Evolutionary conservation across 768 basidiomycete species (phyloP), one percentile per base, ranked within the genome.

Genomic region (Lentinula guzmanii): DNA sequence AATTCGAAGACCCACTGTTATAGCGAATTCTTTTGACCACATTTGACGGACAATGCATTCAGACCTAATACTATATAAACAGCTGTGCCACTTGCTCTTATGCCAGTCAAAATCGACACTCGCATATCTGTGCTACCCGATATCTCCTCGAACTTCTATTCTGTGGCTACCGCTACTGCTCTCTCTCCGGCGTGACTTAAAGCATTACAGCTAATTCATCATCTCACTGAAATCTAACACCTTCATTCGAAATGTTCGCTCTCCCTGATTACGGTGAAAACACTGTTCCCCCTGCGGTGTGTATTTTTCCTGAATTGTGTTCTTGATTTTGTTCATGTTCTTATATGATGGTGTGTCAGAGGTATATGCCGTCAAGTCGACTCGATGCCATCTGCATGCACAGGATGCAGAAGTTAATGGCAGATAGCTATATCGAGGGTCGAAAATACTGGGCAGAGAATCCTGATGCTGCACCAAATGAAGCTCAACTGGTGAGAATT

Each of bases 391-490:
- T 21, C 33, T 10, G 16, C 18, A 24, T 50, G 28, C 58, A 59
- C 9, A 48, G 16, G 45, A 34, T 59, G 45, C 58, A 59, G 16
- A 59, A 50, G 45, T 9, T 59, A 13, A 59, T 59, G 58, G 58
- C 58, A n/a, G 45, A 59, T 9, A 59, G 58, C 50, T 59, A 59
- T 28, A 45, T 59, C 15, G 58, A 48, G 46, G 58, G 58, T 3
- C 24, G 58, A 6, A 48, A 59, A 51, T 59, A 59, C 37, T 59
- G 58, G 58, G 46, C 46, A 10, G 56, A 35, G 5, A 31, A 41
- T 33, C n/a, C 42, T 10, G 41, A 43, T 18, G 58, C 13, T 11
- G 58, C 28, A 16, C 58, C 58, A 16, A 59, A 59, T 35, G 43
- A 46, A 39, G n/a, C 37, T 11, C 58, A 59, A 46, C 28, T n/a